Evolutionary conservation across 495 filamentous ascomycete species (phyloP).

Genomic region (Daldinia childiae): DNA sequence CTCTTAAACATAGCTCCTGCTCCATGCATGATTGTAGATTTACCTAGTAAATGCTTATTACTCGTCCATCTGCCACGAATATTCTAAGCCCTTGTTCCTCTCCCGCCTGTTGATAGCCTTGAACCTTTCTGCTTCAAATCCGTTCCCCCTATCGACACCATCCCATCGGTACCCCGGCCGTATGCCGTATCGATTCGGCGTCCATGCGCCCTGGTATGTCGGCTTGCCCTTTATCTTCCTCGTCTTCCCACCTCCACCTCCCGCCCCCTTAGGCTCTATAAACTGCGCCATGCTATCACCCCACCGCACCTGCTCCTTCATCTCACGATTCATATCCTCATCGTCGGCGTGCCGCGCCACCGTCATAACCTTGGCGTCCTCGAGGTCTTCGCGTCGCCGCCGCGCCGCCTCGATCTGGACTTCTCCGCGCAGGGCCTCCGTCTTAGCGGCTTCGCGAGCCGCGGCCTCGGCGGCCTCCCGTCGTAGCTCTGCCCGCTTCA

Average conservation of each 20-base stretch:
- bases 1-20: neutral
- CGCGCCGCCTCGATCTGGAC: conserved; percentile 74
- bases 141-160: conserved; percentile 93
- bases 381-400: conserved; percentile 65
- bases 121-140: conserved; percentile 96
- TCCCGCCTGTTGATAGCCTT: conserved; percentile 79
- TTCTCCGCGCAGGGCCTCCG: conserved; percentile 79
- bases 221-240: conserved; percentile 69
- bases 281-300: conserved; percentile 93
- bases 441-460: conserved; percentile 66
- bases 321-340: conserved; percentile 80
- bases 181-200: conserved; percentile 95
- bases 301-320: conserved; percentile 81
- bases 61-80: conserved; percentile 96
- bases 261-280: conserved; percentile 58
- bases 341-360: conserved; percentile 85
- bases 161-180: conserved; percentile 94
- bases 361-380: conserved; percentile 81
- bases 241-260: conserved; percentile 29
- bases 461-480: conserved; percentile 76
- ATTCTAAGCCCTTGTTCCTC: conserved; percentile 80
- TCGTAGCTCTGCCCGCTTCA: conserved; percentile 87
- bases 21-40: conserved; percentile 7
- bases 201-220: conserved; percentile 78
- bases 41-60: conserved; percentile 45